phyloP scores from a whole-genome alignment of 2,329 filamentous ascomycete genomes.

The Ampelomyces quisqualis region DNA sequence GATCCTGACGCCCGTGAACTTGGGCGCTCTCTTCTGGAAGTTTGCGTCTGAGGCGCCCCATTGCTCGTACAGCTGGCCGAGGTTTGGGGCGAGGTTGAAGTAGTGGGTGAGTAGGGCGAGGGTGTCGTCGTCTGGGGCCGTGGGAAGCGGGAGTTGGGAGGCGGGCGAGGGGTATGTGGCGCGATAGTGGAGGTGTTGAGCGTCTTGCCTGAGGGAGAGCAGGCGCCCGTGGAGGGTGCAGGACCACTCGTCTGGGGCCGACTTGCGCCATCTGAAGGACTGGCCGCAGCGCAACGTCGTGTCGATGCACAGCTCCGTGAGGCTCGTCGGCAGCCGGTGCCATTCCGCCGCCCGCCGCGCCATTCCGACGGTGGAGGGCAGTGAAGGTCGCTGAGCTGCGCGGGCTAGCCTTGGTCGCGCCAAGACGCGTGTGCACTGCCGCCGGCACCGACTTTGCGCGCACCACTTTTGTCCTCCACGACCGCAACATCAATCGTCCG shows the following conservation, averaged over 20 bases:
- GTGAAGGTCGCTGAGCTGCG: slow-evolving; percentile 1
- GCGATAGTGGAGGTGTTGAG: slow-evolving; percentile 75
- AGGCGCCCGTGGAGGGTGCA: slow-evolving; percentile 85
- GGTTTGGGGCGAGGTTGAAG: slow-evolving; percentile 79
- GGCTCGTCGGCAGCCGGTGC: slow-evolving; percentile 78
- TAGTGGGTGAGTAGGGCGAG: slow-evolving; percentile 76
- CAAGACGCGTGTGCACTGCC: slow-evolving; percentile 19
- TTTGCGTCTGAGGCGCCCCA: slow-evolving; percentile 87
- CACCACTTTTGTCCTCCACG: slow-evolving; percentile 15
- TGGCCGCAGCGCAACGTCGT: slow-evolving; percentile 94
- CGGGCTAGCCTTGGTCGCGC: slow-evolving; percentile 12
- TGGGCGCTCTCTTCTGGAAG: slow-evolving; percentile 81
- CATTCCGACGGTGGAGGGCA: slow-evolving; percentile 30
- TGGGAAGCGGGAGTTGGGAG: slow-evolving; percentile 36
- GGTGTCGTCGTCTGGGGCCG: slow-evolving; percentile 61
- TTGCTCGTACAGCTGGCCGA: slow-evolving; percentile 74
- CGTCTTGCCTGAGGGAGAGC: slow-evolving; percentile 80
- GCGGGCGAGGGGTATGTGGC: slow-evolving; percentile 57
- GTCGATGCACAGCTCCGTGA: slow-evolving; percentile 88
- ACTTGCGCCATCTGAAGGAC: slow-evolving; percentile 92
- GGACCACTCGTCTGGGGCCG: slow-evolving; percentile 79
- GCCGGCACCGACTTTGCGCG: slow-evolving; percentile 18
- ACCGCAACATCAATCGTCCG: slow-evolving; percentile 11
- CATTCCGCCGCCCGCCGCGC: slow-evolving; percentile 67
- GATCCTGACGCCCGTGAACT: slow-evolving; percentile 89